phyloP scores from a whole-genome alignment of 805 yeast species.

The Pichia deserticola region DNA sequence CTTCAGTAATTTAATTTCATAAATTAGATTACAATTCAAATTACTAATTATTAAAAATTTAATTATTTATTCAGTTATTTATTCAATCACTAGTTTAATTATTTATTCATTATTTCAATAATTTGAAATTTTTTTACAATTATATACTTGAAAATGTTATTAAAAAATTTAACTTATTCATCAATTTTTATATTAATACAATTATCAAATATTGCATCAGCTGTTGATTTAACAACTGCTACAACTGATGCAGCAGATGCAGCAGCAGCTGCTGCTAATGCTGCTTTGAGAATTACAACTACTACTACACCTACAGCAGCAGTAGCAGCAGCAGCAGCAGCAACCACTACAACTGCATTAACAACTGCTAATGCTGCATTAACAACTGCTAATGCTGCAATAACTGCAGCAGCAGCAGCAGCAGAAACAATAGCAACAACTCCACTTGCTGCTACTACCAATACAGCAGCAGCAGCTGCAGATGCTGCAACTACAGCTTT shows the following conservation, averaged over 20 bases:
- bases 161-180: background rate
- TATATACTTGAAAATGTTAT: background rate
- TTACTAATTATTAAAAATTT: too few relatives aligned
- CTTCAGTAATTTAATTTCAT: too few relatives aligned
- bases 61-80: too few relatives aligned
- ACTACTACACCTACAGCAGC: too few relatives aligned
- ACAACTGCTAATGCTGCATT: slow-evolving; percentile 5
- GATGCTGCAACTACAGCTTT: slow-evolving; percentile 6
- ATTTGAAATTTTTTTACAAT: too few relatives aligned
- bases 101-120: too few relatives aligned
- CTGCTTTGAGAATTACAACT: too few relatives aligned
- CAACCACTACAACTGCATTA: slow-evolving; percentile 3
- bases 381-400: slow-evolving; percentile 4
- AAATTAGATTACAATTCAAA: too few relatives aligned
- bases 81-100: too few relatives aligned
- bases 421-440: slow-evolving; percentile 3
- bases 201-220: slow-evolving; percentile 13
- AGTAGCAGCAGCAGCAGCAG: background rate
- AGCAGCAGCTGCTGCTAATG: background rate
- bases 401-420: slow-evolving; percentile 9
- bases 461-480: slow-evolving; percentile 7
- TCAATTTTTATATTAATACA: background rate
- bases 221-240: background rate
- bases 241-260: slow-evolving; percentile 2
- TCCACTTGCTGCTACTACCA: slow-evolving; percentile 1